Evolutionary conservation across 441 rosid species (phyloP).

Genomic region (Bruguiera hainesii): DNA sequence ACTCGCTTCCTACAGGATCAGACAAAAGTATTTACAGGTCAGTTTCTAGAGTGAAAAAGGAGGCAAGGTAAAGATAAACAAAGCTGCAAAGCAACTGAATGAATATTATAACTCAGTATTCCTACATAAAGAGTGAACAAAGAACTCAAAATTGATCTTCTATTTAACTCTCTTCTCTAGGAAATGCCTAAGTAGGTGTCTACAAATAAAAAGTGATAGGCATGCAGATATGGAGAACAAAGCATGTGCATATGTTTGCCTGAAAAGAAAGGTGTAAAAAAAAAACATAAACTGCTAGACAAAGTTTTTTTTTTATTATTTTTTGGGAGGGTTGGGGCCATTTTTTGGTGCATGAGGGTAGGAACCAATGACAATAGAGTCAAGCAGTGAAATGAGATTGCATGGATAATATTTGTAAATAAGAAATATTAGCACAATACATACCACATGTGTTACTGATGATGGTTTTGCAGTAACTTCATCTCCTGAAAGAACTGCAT

Average conservation of each 20-base stretch:
- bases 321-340: too few species aligned
- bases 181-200: too few species aligned
- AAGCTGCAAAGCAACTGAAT: conserved; percentile 1
- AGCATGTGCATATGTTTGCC: too few species aligned
- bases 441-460: conserved; percentile 72
- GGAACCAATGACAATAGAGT: neutral
- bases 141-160: too few species aligned
- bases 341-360: too few species aligned
- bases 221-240: too few species aligned
- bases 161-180: too few species aligned
- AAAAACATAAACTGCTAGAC: too few species aligned
- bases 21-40: conserved; percentile 10
- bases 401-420: neutral
- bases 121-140: neutral
- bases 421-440: conserved; percentile 1
- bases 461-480: conserved; percentile 74
- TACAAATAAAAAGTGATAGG: too few species aligned
- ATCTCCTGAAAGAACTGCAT: conserved; percentile 76
- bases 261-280: too few species aligned
- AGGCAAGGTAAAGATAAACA: neutral
- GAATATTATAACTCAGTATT: neutral
- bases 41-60: conserved; percentile 3
- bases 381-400: conserved; percentile 2
- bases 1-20: conserved; percentile 72
- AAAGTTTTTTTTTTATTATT: too few species aligned